Percentiles rank a stretch among this genome's conserved stretches.
phyloP scores from a whole-genome alignment of 2,329 filamentous ascomycete species.

The Fusarium papillatum region DNA sequence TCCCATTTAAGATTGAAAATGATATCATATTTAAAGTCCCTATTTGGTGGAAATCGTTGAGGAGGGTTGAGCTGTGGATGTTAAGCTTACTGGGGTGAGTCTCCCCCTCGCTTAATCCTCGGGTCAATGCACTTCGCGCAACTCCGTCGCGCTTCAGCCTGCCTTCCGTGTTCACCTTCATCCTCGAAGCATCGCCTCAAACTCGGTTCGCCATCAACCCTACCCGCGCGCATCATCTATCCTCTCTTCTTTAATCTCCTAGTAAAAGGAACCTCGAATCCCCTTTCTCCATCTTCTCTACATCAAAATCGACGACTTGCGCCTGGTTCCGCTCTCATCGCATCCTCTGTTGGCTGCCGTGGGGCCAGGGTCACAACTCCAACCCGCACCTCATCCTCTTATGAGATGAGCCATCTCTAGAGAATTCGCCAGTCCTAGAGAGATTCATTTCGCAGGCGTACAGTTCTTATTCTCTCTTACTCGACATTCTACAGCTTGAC shows the following conservation, averaged over 20 bases:
- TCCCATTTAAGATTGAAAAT: neutral
- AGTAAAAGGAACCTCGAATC: neutral
- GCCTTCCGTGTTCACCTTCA: neutral
- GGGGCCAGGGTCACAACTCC: slow-evolving; percentile 5
- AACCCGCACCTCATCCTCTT: neutral
- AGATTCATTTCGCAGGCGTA: neutral
- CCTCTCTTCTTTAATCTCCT: neutral
- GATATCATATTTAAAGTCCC: neutral
- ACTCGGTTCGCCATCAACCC: neutral
- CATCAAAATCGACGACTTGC: slow-evolving; percentile 6
- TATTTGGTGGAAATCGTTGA: neutral
- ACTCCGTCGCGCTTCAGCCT: neutral
- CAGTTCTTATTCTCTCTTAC: neutral
- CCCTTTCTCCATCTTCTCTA: neutral
- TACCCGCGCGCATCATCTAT: neutral
- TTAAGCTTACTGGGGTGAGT: neutral
- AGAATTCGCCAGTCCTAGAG: neutral
- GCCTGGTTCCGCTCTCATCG: neutral
- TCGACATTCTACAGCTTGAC: neutral
- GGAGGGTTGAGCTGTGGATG: neutral
- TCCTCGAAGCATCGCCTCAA: neutral
- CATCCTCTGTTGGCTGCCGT: slow-evolving; percentile 4
- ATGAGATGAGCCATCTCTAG: slow-evolving; percentile 27
- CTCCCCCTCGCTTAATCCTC: neutral
- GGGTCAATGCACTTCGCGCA: neutral